phyloP scores from a whole-genome alignment of 2,329 filamentous ascomycete genomes.

The Didymella keratinophila region DNA sequence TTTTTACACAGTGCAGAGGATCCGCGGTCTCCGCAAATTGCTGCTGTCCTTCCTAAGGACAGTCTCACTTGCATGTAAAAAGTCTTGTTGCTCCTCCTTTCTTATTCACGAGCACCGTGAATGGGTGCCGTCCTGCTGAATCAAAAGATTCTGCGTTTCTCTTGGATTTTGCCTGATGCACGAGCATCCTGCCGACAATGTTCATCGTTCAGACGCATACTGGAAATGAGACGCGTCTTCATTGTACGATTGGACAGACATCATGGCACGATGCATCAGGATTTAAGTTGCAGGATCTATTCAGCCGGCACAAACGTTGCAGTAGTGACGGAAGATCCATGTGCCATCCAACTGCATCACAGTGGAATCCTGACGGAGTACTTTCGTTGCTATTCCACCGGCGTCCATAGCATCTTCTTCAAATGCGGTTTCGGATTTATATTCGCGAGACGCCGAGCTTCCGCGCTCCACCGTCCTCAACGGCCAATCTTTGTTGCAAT shows the following conservation, averaged over 20 bases:
- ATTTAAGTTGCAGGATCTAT: conserved; percentile 12
- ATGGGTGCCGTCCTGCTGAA: conserved; percentile 37
- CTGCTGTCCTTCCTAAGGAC: conserved; percentile 11
- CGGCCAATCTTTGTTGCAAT: neutral
- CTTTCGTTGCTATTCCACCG: neutral
- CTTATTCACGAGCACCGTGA: conserved; percentile 24
- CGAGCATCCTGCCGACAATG: conserved; percentile 21
- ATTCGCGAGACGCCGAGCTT: neutral
- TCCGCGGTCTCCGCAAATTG: conserved; percentile 25
- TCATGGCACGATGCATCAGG: conserved; percentile 11
- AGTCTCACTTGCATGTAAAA: conserved; percentile 26
- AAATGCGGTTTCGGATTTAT: conserved; percentile 1
- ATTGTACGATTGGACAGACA: conserved; percentile 8
- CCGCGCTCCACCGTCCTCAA: neutral
- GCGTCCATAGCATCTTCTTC: neutral
- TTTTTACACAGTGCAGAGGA: conserved; percentile 12
- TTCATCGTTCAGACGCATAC: conserved; percentile 24
- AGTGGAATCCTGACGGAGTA: neutral
- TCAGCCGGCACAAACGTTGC: conserved; percentile 12
- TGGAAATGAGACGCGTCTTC: conserved; percentile 1
- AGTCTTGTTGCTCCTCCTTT: conserved; percentile 21
- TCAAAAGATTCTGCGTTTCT: conserved; percentile 30
- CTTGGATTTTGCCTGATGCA: conserved; percentile 32
- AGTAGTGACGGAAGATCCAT: conserved; percentile 15
- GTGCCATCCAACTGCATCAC: conserved; percentile 5